These are phyloP conservation scores for Discostella stelligeroides DNA, from an alignment of 108 stramenopile species.

Conservation along the genomic window DNA sequence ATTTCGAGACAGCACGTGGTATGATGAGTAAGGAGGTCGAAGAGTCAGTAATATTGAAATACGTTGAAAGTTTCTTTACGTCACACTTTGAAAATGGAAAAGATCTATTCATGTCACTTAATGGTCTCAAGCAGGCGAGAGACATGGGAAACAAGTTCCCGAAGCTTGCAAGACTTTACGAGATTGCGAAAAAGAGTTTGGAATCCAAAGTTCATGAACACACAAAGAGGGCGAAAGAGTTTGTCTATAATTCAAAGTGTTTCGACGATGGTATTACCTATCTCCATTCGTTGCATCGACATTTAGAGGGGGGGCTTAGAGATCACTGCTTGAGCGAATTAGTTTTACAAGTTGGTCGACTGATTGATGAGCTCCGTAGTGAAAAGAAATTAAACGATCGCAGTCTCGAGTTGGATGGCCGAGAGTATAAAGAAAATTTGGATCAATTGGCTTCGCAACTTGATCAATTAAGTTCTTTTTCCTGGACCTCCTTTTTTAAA, in stretches of 20 bases:
- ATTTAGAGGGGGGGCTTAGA: constrained; percentile 27
- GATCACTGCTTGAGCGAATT: constrained; percentile 25
- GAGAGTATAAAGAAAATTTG: constrained; percentile 22
- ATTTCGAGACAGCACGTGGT: background rate
- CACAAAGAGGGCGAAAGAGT: constrained; percentile 3
- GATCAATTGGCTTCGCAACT: constrained; percentile 25
- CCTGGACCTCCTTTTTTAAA: background rate
- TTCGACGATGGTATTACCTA: constrained; percentile 42
- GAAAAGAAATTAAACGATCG: constrained; percentile 31
- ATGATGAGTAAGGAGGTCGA: constrained; percentile 11
- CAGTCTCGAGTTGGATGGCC: constrained; percentile 29
- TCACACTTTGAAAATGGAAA: constrained; percentile 19
- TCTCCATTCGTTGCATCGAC: constrained; percentile 20
- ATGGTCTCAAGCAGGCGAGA: constrained; percentile 37
- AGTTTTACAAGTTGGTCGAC: constrained; percentile 15
- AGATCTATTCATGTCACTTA: constrained; percentile 34
- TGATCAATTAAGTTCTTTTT: constrained; percentile 12
- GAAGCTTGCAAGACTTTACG: constrained; percentile 35
- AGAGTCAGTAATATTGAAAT: background rate
- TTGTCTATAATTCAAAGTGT: constrained; percentile 29
- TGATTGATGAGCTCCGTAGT: constrained; percentile 21
- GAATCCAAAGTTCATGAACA: constrained; percentile 12
- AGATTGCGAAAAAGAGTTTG: constrained; percentile 21
- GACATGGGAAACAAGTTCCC: constrained; percentile 25
- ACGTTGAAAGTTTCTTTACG: constrained; percentile 17